phyloP scores from a whole-genome alignment of 768 basidiomycete species.

The Leccinum pellstonianum region DNA sequence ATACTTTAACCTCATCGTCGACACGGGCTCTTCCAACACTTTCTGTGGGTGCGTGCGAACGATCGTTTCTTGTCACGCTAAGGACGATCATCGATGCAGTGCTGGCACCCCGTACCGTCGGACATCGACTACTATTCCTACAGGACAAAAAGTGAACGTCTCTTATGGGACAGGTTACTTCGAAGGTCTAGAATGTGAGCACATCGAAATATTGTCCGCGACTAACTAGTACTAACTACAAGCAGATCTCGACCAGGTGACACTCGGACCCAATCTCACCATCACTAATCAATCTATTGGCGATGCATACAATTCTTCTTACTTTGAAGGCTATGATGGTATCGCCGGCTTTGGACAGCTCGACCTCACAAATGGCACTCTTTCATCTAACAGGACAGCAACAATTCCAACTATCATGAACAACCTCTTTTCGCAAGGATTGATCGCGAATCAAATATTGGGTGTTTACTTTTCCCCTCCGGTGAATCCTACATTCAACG shows the following conservation, averaged over 20 bases:
- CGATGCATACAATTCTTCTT: slow-evolving; percentile 15
- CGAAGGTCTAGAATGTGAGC: slow-evolving; percentile 37
- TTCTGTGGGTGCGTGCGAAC: slow-evolving; percentile 21
- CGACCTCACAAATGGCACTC: slow-evolving; percentile 12
- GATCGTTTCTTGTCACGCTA: not conserved
- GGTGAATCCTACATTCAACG: no score
- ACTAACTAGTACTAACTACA: not conserved
- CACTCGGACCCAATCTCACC: slow-evolving; percentile 23
- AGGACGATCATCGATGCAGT: slow-evolving; percentile 7
- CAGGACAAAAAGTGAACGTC: slow-evolving; percentile 20
- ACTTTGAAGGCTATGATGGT: slow-evolving; percentile 25
- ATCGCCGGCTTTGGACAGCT: slow-evolving; percentile 28
- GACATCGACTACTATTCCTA: slow-evolving; percentile 26
- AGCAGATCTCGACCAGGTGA: slow-evolving; percentile 27
- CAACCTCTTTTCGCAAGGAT: slow-evolving; percentile 20
- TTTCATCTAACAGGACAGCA: not conserved
- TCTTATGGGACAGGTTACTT: slow-evolving; percentile 18
- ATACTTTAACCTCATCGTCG: slow-evolving; percentile 21
- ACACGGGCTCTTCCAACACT: slow-evolving; percentile 6
- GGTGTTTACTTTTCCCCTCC: slow-evolving; percentile 1
- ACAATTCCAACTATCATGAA: slow-evolving; percentile 22
- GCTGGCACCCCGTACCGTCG: slow-evolving; percentile 18
- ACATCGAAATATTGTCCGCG: not conserved
- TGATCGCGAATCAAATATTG: slow-evolving; percentile 14
- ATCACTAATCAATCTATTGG: slow-evolving; percentile 32